Evolutionary conservation across 2,329 filamentous ascomycete species (phyloP), one percentile per base, ranked within the genome.

Genomic region (Phyllosticta citriasiana): DNA sequence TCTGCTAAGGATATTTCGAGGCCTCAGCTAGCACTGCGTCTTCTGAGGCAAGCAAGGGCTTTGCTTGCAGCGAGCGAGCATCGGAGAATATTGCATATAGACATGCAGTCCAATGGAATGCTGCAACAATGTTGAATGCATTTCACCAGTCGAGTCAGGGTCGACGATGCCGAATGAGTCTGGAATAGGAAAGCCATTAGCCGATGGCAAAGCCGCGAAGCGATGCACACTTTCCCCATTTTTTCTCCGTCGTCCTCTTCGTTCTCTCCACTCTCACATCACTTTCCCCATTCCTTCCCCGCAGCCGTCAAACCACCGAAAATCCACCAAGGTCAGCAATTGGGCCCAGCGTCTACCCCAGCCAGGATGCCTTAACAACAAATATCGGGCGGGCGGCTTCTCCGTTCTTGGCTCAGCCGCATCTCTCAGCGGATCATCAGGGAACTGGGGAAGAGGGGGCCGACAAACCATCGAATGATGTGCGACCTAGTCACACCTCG

Each of bases 381-480:
- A 7, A 16, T 16, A n/a, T n/a, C 35, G 58, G 53, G 19, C 52
- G 22, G 57, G 52, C 53, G 57, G 24, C 53, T 50, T 53, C 52
- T 47, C 58, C 26, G 53, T 51, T 40, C 22, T 30, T 61, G 50
- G 30, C 59, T 57, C 54, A 61, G 59, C 59, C 59, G 54, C 54
- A 61, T 61, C 55, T 54, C 58, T 54, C 58, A 54, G 24, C 53
- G 53, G 58, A 33, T 53, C 58, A n/a, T 54, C 59, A 57, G 59
- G 59, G 59, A 61, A 19, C 14, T 47, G 16, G 40, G 40, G 40
- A 47, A n/a, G 40, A 47, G 40, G 40, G 40, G 40, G 14, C 40
- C 16, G 40, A n/a, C 40, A 47, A 47, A 57, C 54, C 59, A 57
- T 61, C 55, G 55, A 57, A 61, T 57, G 59, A 61, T 57, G 26